Evolutionary conservation across 805 yeast genomes (phyloP), one percentile per base, ranked within the genome.

Genomic region (Kluyveromyces wickerhamii): DNA sequence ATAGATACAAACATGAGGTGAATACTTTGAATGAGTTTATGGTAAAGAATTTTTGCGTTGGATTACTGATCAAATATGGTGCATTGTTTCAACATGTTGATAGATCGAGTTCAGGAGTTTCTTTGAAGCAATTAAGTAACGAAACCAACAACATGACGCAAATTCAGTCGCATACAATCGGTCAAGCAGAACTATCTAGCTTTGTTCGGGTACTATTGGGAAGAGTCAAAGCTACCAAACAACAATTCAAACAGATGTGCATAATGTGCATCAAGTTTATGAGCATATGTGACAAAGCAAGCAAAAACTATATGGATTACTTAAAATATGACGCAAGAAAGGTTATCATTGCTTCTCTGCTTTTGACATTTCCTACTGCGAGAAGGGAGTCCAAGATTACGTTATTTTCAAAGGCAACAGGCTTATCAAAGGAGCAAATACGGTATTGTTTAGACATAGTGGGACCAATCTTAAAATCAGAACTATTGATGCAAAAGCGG

Each of bases 241-340:
- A 33, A 22, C 54, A 50, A 25, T 51, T 51, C 28, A 51, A 51
- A 29, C 47, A 42, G 19, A 42, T 47, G 4, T 50, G 57, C 36
- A 47, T 50, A 29, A 43, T 51, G 22, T 31, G 44, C 3, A 32
- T 46, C 15, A 51, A 50, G 32, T 50, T 51, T 36, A 29, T 49
- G 11, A 45, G 44, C 11, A 36, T 43, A 29, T 49, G 55, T 37
- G 18, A 19, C 9, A 29, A 22, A 13, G 47, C 45, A 14, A n/a
- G 26, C 14, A 30, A 38, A 5, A 45, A 51, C 18, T 50, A 45
- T 26, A 45, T 52, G 50, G 34, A 33, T 21, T 40, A 29, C 29
- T 29, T 50, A 14, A 42, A 43, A 18, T 40, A 38, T 23, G 41
- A 47, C 37, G 23, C 50, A 11, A 39, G 41, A 10, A 49, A 47